These are phyloP conservation scores for Torrubiella hemipterigena DNA, from an alignment of 2,329 filamentous ascomycete genomes.

Conservation along the genomic window DNA sequence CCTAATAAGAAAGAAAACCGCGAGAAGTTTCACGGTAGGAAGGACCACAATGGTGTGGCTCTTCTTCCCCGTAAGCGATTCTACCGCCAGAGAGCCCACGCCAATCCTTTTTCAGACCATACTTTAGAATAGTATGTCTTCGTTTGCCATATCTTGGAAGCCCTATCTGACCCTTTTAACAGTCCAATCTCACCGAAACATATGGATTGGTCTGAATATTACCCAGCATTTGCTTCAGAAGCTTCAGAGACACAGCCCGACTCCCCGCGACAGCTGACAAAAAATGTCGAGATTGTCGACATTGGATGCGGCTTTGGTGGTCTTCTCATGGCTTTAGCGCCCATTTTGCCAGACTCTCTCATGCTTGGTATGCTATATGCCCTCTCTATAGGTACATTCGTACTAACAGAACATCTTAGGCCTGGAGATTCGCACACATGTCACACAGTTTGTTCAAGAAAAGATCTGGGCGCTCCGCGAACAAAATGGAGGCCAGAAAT, in stretches of 20 bases:
- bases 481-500: slow-evolving; percentile 46
- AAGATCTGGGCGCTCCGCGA: slow-evolving; percentile 70
- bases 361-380: slow-evolving; percentile 61
- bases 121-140: slow-evolving; percentile 66
- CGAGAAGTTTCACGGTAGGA: slow-evolving; percentile 48
- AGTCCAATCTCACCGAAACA: slow-evolving; percentile 67
- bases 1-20: slow-evolving; percentile 52
- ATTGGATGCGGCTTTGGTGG: slow-evolving; percentile 97
- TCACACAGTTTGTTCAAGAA: slow-evolving; percentile 82
- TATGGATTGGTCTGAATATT: slow-evolving; percentile 88
- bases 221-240: slow-evolving; percentile 55
- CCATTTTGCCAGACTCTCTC: slow-evolving; percentile 67
- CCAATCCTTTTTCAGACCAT: slow-evolving; percentile 97
- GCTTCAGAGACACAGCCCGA: slow-evolving; percentile 15
- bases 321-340: slow-evolving; percentile 73
- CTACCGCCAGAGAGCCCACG: slow-evolving; percentile 91
- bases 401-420: slow-evolving; percentile 33
- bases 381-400: not conserved
- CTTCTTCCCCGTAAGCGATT: slow-evolving; percentile 86
- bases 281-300: slow-evolving; percentile 82
- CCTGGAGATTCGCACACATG: slow-evolving; percentile 84
- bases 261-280: slow-evolving; percentile 21
- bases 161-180: slow-evolving; percentile 4
- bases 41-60: slow-evolving; percentile 37
- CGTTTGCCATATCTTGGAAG: not conserved